These are phyloP conservation scores for Nakaseomyces delphensis DNA, from an alignment of 1,139 yeast species.

Conservation along the genomic window DNA sequence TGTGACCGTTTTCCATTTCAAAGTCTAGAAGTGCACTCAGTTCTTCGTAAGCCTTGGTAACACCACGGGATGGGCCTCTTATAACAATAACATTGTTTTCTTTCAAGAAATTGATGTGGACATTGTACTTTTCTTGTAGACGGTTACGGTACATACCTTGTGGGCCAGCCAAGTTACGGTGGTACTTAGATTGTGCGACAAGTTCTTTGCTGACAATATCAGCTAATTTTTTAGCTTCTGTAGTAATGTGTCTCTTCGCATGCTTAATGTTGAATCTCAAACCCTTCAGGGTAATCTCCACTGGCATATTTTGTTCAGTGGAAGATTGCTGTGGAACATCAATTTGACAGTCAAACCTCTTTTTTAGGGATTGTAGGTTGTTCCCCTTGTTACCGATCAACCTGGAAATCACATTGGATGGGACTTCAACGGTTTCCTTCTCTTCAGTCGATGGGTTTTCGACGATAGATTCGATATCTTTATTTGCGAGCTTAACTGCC, in stretches of 20 bases:
- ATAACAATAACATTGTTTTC: conserved; percentile 60
- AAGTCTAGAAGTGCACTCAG: conserved; percentile 73
- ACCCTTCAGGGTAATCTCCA: conserved; percentile 61
- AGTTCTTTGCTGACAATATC: conserved; percentile 66
- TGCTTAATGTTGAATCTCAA: conserved; percentile 70
- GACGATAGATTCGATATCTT: conserved; percentile 22
- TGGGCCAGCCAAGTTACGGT: conserved; percentile 77
- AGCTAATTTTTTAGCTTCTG: conserved; percentile 66
- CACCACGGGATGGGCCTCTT: conserved; percentile 89
- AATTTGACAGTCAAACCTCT: conserved; percentile 71
- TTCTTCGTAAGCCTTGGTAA: conserved; percentile 78
- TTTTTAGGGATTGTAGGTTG: conserved; percentile 57
- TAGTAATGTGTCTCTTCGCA: conserved; percentile 51
- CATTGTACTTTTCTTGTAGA: conserved; percentile 82
- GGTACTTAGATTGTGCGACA: conserved; percentile 67
- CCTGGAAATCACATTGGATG: conserved; percentile 60
- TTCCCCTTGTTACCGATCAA: conserved; percentile 87
- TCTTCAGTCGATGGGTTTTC: conserved; percentile 22
- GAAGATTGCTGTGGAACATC: conserved; percentile 44
- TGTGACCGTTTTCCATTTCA: conserved; percentile 80
- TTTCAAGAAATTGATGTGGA: conserved; percentile 68
- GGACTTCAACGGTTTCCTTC: conserved; percentile 46
- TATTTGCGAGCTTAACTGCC: conserved; percentile 24
- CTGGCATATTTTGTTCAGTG: conserved; percentile 37
- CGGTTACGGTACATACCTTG: conserved; percentile 76